phyloP scores from a whole-genome alignment of 169 alveolate genomes.

The Besnoitia besnoiti region DNA sequence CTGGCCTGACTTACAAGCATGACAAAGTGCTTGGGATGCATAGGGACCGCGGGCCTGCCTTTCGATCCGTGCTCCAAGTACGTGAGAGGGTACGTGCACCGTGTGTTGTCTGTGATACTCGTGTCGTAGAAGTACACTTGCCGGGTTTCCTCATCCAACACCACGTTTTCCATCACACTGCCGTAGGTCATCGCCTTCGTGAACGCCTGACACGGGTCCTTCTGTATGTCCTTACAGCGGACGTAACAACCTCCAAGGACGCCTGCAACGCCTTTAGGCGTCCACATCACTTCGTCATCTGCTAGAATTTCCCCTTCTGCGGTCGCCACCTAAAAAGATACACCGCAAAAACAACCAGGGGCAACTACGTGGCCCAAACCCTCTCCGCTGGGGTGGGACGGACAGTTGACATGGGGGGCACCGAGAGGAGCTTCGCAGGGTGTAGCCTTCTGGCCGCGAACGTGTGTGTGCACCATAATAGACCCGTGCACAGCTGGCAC shows the following conservation, averaged over 20 bases:
- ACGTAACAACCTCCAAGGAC: slow-evolving; percentile 97
- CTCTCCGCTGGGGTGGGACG: too few species aligned
- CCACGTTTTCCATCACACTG: slow-evolving; percentile 88
- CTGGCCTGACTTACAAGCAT: slow-evolving; percentile 80
- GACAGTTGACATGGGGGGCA: too few species aligned
- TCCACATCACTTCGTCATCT: slow-evolving; percentile 98
- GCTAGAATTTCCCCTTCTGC: slow-evolving; percentile 92
- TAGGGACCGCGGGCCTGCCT: slow-evolving; percentile 90
- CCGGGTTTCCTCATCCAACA: slow-evolving; percentile 84
- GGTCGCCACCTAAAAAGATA: slow-evolving; percentile 88
- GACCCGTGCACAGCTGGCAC: too few species aligned
- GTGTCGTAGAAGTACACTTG: slow-evolving; percentile 90
- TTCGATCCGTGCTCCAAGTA: slow-evolving; percentile 89
- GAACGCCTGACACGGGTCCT: slow-evolving; percentile 94
- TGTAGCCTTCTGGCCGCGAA: too few species aligned
- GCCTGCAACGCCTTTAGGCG: slow-evolving; percentile 94
- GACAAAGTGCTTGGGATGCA: slow-evolving; percentile 94
- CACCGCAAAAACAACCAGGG: not conserved
- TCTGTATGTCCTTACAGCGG: slow-evolving; percentile 40
- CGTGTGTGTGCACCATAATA: too few species aligned
- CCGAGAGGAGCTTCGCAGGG: too few species aligned
- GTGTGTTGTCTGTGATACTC: slow-evolving; percentile 85
- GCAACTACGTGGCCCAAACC: too few species aligned
- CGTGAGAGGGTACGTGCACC: slow-evolving; percentile 93
- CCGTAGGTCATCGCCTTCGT: slow-evolving; percentile 88